Evolutionary conservation across 1,139 yeast genomes (phyloP), one percentile per base, ranked within the genome.

Genomic region (Meyerozyma elateridarum): DNA sequence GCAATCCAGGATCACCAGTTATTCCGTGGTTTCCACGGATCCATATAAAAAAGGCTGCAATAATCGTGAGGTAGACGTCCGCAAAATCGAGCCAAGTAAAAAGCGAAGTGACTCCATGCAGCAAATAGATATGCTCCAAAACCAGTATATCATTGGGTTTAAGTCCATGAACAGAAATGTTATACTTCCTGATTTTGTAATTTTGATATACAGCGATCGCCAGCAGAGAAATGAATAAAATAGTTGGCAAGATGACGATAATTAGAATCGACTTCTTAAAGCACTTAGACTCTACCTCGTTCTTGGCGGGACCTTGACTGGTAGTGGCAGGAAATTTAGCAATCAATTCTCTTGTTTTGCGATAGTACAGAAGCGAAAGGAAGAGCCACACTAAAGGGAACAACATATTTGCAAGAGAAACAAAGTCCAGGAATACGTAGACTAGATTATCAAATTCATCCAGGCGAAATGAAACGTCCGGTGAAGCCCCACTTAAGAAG

Each of bases 231-330:
- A 32, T 37, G 8, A 45, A 35, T 8, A 43, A 36, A 13, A 55
- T 31, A 2, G 56, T 7, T 2, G 69, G 70, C 13, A 59, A 36
- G 1, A 59, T 44, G 31, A 61, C 53, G 15, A 63, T 52, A 17
- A 59, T 47, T 13, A 46, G 33, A 12, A 63, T 44, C 1, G 68
- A 60, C 25, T 44, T 45, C 33, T 49, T 51, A 37, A 59, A 64
- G 3, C 67, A 52, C n/a, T 37, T 38, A 8, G 41, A 38, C n/a
- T 24, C 27, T 9, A 17, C 18, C 9, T 42, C 48, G 33, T 56
- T 57, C 17, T 40, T 39, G 15, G 48, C 52, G 6, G 41, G 44
- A 14, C 49, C 46, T 20, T 47, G 40, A n/a, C n/a, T n/a, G 8
- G 45, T 46, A 12, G 44, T 42, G n/a, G 32, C 34, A 2, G 69